phyloP scores from a whole-genome alignment of 1,139 yeast species.

The Entelexis sorbosivorans region DNA sequence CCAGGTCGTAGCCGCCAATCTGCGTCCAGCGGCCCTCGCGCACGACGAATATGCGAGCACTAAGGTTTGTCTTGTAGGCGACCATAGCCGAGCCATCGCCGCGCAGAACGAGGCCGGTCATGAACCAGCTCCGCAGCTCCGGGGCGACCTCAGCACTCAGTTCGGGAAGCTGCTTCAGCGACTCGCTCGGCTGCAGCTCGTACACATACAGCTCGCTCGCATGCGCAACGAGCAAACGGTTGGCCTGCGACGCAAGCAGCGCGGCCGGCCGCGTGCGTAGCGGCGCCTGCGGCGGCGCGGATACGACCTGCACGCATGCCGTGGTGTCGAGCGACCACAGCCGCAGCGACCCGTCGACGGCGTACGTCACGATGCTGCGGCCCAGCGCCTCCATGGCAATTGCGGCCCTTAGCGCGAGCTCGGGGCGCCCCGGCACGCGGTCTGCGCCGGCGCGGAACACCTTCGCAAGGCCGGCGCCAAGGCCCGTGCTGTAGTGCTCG shows the following conservation, averaged over 20 bases:
- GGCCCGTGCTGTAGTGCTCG: conserved; percentile 20
- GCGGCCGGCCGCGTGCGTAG: conserved; percentile 10
- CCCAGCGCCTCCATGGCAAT: conserved; percentile 23
- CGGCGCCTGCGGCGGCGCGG: background rate
- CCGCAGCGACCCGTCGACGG: conserved; percentile 27
- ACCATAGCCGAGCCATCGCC: conserved; percentile 5
- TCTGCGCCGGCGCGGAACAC: conserved; percentile 23
- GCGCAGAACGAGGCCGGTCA: conserved; percentile 7
- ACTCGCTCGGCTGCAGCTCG: background rate
- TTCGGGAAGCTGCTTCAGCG: background rate
- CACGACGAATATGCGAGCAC: conserved; percentile 11
- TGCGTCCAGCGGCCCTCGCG: conserved; percentile 6
- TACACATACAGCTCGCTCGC: conserved; percentile 6
- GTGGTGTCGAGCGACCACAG: conserved; percentile 27
- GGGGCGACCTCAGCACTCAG: background rate
- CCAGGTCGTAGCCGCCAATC: conserved; percentile 9
- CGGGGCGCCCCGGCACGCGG: conserved; percentile 28
- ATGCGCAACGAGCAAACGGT: conserved; percentile 9
- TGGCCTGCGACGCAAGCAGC: background rate
- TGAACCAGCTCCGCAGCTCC: conserved; percentile 17
- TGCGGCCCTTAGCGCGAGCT: conserved; percentile 26
- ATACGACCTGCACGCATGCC: conserved; percentile 8
- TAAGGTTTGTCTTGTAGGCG: conserved; percentile 13
- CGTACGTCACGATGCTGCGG: conserved; percentile 24
- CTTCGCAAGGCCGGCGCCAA: conserved; percentile 15